These are phyloP conservation scores for Medakamo hakoo DNA, from an alignment of 139 green algal genomes.

Conservation along the genomic window DNA sequence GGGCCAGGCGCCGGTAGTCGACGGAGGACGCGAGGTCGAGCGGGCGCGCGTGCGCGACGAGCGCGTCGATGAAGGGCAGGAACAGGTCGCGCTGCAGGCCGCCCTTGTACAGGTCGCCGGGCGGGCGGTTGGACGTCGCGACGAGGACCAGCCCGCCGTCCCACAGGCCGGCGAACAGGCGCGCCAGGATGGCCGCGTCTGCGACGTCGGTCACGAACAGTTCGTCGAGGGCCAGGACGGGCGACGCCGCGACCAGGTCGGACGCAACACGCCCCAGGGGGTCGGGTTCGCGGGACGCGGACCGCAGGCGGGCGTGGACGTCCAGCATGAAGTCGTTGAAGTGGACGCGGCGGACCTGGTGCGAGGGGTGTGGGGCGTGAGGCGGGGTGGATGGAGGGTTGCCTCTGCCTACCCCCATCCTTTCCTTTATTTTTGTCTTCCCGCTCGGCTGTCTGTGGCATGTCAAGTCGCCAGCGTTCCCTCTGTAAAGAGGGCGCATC, in stretches of 20 bases:
- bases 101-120: slow-evolving; percentile 79
- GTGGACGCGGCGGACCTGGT: slow-evolving; percentile 59
- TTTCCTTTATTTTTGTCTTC: too few species aligned
- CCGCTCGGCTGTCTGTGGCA: too few species aligned
- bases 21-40: slow-evolving; percentile 74
- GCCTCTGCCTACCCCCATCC: background rate
- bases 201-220: slow-evolving; percentile 95
- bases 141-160: slow-evolving; percentile 61
- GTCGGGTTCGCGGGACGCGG: slow-evolving; percentile 23
- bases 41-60: slow-evolving; percentile 43
- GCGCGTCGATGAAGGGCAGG: slow-evolving; percentile 82
- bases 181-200: slow-evolving; percentile 81
- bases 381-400: background rate
- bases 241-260: slow-evolving; percentile 17
- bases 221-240: slow-evolving; percentile 90
- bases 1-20: slow-evolving; percentile 75
- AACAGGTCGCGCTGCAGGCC: slow-evolving; percentile 90
- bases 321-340: slow-evolving; percentile 99
- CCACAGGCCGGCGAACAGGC: slow-evolving; percentile 60
- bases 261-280: slow-evolving; percentile 58
- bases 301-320: slow-evolving; percentile 54
- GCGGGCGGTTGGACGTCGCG: slow-evolving; percentile 63
- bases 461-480: too few species aligned
- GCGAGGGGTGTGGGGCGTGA: background rate
- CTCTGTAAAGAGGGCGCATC: background rate